phyloP scores from a whole-genome alignment of 2,329 filamentous ascomycete genomes.

The Paramyrothecium roridum region DNA sequence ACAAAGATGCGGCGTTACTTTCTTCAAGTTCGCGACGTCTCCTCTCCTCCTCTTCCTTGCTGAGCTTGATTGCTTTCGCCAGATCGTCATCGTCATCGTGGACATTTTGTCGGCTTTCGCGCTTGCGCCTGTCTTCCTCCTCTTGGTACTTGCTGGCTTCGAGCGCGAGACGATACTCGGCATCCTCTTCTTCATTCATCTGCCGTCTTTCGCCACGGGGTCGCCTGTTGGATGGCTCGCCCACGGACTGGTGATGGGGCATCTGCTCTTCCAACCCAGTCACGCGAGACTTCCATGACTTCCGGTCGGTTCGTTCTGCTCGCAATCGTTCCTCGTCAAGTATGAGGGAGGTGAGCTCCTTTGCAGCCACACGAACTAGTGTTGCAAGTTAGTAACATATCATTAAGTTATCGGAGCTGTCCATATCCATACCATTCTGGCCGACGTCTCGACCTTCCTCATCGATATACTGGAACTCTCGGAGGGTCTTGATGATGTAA shows the following conservation, averaged over 20 bases:
- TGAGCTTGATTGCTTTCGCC: slow-evolving; percentile 91
- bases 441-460: slow-evolving; percentile 95
- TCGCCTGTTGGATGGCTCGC: slow-evolving; percentile 37
- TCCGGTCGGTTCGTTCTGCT: slow-evolving; percentile 85
- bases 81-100: slow-evolving; percentile 79
- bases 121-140: slow-evolving; percentile 79
- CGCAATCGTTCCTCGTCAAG: slow-evolving; percentile 91
- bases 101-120: slow-evolving; percentile 56
- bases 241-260: slow-evolving; percentile 32
- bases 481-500: slow-evolving; percentile 97
- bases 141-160: slow-evolving; percentile 95
- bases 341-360: slow-evolving; percentile 89
- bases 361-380: slow-evolving; percentile 88
- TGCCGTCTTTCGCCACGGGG: slow-evolving; percentile 44
- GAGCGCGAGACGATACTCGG: slow-evolving; percentile 85
- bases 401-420: slow-evolving; percentile 11
- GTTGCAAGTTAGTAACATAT: neutral
- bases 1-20: slow-evolving; percentile 80
- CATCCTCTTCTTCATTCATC: slow-evolving; percentile 74
- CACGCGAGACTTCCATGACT: slow-evolving; percentile 95
- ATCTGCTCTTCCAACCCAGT: slow-evolving; percentile 84
- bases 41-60: slow-evolving; percentile 89
- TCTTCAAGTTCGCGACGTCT: slow-evolving; percentile 84
- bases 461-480: slow-evolving; percentile 95
- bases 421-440: slow-evolving; percentile 72